Conservation (phyloP, 495 filamentous ascomycete species). For the Bathelium albidoporum region DNA sequence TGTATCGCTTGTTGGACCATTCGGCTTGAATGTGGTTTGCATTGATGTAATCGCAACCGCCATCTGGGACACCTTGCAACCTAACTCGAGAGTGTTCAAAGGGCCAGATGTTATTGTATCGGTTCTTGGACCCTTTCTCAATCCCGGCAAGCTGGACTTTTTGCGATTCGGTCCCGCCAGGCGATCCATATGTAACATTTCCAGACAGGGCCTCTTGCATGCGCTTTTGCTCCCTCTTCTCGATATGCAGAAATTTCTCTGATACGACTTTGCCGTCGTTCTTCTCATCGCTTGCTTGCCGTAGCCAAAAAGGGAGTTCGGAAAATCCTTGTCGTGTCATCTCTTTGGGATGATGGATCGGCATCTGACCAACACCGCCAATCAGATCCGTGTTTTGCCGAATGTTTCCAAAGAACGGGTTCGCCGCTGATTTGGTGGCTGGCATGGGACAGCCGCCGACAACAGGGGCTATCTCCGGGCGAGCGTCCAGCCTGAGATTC, state of each 20-base stretch:
- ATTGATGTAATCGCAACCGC: slow-evolving; percentile 90
- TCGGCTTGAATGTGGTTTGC: slow-evolving; percentile 73
- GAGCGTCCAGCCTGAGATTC: slow-evolving; percentile 24
- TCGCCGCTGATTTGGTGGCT: slow-evolving; percentile 50
- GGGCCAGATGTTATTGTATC: slow-evolving; percentile 96
- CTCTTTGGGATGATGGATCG: slow-evolving; percentile 56
- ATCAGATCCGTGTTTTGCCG: slow-evolving; percentile 94
- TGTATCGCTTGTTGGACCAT: slow-evolving; percentile 78
- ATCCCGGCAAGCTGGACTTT: slow-evolving; percentile 68
- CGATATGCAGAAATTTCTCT: slow-evolving; percentile 72
- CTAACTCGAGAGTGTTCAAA: slow-evolving; percentile 89
- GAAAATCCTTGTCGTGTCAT: slow-evolving; percentile 37
- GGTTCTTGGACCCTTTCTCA: slow-evolving; percentile 88
- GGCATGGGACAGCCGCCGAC: slow-evolving; percentile 84
- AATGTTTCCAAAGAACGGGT: slow-evolving; percentile 94
- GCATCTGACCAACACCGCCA: slow-evolving; percentile 84
- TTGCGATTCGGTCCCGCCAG: slow-evolving; percentile 5
- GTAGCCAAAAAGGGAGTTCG: slow-evolving; percentile 66
- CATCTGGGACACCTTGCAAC: slow-evolving; percentile 56
- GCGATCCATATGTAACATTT: slow-evolving; percentile 44
- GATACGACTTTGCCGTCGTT: slow-evolving; percentile 74
- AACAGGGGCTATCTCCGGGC: slow-evolving; percentile 57
- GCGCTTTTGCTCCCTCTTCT: slow-evolving; percentile 72
- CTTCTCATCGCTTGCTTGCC: slow-evolving; percentile 48
- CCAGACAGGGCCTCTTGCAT: slow-evolving; percentile 83